Base-by-base conservation (phyloP, 768 basidiomycete genomes). In the Tylopilus vinaceipallidus region DNA sequence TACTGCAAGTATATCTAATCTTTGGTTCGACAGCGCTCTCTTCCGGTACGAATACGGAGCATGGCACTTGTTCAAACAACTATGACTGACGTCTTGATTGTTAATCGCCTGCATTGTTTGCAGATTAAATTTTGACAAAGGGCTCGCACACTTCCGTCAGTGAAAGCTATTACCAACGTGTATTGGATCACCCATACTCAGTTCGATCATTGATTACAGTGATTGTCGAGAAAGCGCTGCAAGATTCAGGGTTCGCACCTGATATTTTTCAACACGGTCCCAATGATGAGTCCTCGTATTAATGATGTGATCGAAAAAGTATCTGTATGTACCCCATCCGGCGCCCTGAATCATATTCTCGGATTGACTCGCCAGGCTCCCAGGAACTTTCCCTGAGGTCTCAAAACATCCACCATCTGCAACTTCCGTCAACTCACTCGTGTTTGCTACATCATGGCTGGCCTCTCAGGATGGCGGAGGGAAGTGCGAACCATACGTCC, bases 121-220 rank as follows among this genome's bases (percentile, higher is more conserved):
- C 60, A 70, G 78, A 41, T 47, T 74, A 22, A 74, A 80, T 54
- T 82, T 81, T 56, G 80, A 76, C 11, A 76, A 74, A 55, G 81
- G 80, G 2, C 69, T 81, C 12, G 71, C 72, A 3, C 76, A 81
- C 26, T 81, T 75, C 53, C 63, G 80, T 81, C 60, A 66, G 77
- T 58, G 2, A 16, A n/a, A 19, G n/a, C 9, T 17, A 29, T 34
- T 45, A 8, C 19, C 7, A 14, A 27, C 23, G 10, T 19, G 26
- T 17, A 4, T 13, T 8, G 16, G 32, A 23, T 6, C 13, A 32
- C 22, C 4, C 8, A 42, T 27, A 12, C 12, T 38, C 5, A 46
- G 35, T 5, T 6, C 20, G 24, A 32, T 35, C 6, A 12, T 6
- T 12, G 6, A 10, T 20, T 17, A 9, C 29, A 58, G 57, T 58